These are phyloP conservation scores for Suhomyces bolitotheri DNA, from an alignment of 1,139 yeast species.

Conservation along the genomic window DNA sequence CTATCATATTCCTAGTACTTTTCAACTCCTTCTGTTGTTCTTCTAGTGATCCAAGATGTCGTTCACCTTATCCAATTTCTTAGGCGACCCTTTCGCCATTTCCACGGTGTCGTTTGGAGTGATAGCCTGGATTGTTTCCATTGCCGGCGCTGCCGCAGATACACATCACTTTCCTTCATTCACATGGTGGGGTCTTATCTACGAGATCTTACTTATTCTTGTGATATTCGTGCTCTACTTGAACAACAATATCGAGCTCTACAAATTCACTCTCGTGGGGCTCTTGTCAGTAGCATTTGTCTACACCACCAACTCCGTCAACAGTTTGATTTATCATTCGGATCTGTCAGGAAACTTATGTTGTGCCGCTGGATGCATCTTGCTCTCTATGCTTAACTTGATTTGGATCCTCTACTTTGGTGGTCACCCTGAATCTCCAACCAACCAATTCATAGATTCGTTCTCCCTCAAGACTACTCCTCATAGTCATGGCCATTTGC, in stretches of 20 bases:
- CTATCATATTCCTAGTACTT: too few relatives aligned
- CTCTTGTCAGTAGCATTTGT: conserved; percentile 66
- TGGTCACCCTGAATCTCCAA: conserved; percentile 74
- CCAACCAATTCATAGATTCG: conserved; percentile 83
- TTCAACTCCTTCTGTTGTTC: too few relatives aligned
- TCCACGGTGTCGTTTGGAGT: conserved; percentile 63
- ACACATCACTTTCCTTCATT: conserved; percentile 66
- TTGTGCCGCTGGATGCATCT: conserved; percentile 89
- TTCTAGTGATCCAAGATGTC: conserved; percentile 38
- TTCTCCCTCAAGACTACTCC: conserved; percentile 43
- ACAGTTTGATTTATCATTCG: conserved; percentile 69
- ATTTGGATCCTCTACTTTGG: conserved; percentile 88
- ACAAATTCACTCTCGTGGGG: conserved; percentile 63
- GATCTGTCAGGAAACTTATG: conserved; percentile 68
- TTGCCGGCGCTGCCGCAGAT: conserved; percentile 75
- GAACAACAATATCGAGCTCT: conserved; percentile 68
- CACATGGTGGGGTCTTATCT: conserved; percentile 98
- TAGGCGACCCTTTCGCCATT: conserved; percentile 71
- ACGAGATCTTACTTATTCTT: conserved; percentile 61
- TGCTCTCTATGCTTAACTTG: conserved; percentile 75
- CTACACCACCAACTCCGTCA: conserved; percentile 81
- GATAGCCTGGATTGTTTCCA: conserved; percentile 78
- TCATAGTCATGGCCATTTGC: conserved; percentile 33
- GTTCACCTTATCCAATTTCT: conserved; percentile 49
- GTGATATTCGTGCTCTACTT: conserved; percentile 62